Conservation (phyloP, 257 asterid genomes). For the Fraxinus pennsylvanica region DNA sequence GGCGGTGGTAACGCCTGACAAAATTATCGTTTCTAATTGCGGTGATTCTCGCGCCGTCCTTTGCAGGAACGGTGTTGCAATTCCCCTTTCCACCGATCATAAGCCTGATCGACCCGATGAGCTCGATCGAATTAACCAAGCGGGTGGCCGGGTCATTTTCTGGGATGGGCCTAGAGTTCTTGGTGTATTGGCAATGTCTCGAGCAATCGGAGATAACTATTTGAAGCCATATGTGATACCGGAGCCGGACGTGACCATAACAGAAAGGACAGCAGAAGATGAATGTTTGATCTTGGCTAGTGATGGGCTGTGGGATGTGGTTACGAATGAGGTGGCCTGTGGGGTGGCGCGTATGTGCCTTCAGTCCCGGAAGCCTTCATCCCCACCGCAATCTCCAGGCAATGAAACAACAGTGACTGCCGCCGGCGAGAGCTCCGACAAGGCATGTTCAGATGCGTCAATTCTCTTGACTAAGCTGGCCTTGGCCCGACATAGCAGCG, state of each 20-base stretch:
- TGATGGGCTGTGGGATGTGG: conserved; percentile 61
- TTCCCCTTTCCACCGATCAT: conserved; percentile 71
- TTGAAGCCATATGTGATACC: conserved; percentile 52
- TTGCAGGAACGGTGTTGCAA: conserved; percentile 43
- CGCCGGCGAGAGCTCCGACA: conserved; percentile 22
- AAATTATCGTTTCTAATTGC: conserved; percentile 57
- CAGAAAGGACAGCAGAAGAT: conserved; percentile 36
- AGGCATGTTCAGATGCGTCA: conserved; percentile 42
- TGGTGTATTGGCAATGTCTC: conserved; percentile 65
- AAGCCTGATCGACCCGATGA: conserved; percentile 65
- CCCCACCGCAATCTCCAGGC: conserved; percentile 15
- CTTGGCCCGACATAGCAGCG: conserved; percentile 39
- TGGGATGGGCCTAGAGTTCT: conserved; percentile 50
- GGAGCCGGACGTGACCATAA: conserved; percentile 54
- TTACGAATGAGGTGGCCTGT: conserved; percentile 43
- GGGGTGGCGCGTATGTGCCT: conserved; percentile 43
- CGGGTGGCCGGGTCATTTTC: conserved; percentile 49
- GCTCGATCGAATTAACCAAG: conserved; percentile 39
- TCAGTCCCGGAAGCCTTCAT: conserved; percentile 18
- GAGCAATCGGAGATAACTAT: conserved; percentile 61
- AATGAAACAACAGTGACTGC: neutral
- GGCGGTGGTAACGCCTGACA: conserved; percentile 50
- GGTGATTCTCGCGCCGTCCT: conserved; percentile 90
- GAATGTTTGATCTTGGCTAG: conserved; percentile 52
- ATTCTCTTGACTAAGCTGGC: conserved; percentile 52